These are phyloP conservation scores for Emergomyces orientalis DNA, from an alignment of 2,329 filamentous ascomycete genomes.

Conservation along the genomic window DNA sequence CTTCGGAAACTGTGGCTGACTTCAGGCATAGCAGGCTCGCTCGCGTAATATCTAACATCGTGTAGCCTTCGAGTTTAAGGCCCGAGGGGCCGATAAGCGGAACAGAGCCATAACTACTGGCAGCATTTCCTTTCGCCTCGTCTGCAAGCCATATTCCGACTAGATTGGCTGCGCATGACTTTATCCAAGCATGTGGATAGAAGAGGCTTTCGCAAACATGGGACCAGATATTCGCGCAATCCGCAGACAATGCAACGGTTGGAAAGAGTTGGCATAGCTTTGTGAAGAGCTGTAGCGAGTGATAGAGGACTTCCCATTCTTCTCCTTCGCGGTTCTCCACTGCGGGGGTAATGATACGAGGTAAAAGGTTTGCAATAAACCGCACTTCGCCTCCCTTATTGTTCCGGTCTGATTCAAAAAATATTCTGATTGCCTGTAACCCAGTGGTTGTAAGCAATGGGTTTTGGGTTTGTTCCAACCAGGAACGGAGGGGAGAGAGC, in stretches of 20 bases:
- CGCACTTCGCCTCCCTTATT: conserved; percentile 60
- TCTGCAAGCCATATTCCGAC: conserved; percentile 71
- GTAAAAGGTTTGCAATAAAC: conserved; percentile 46
- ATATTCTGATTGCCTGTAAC: conserved; percentile 72
- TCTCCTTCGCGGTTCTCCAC: conserved; percentile 44
- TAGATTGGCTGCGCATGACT: conserved; percentile 65
- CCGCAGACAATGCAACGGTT: conserved; percentile 50
- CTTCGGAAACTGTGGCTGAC: conserved; percentile 56
- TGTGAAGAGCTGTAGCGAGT: conserved; percentile 59
- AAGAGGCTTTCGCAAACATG: conserved; percentile 59
- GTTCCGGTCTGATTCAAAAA: conserved; percentile 59
- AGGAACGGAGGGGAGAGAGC: conserved; percentile 59
- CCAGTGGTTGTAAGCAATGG: conserved; percentile 60
- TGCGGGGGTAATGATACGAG: conserved; percentile 46
- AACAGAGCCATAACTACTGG: conserved; percentile 44
- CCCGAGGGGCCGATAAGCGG: conserved; percentile 63
- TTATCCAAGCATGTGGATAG: conserved; percentile 64
- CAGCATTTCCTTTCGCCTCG: conserved; percentile 56
- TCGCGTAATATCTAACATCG: conserved; percentile 52
- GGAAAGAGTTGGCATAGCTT: conserved; percentile 61
- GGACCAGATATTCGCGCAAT: conserved; percentile 60
- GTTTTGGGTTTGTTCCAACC: conserved; percentile 69
- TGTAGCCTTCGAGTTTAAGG: conserved; percentile 54
- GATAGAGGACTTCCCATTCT: conserved; percentile 62
- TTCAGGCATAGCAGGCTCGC: conserved; percentile 52